Percentiles rank a stretch among this genome's conserved stretches.
Evolutionary conservation across 176 grass and related monocot species (phyloP).

Genomic region (Triticum timopheevii): DNA sequence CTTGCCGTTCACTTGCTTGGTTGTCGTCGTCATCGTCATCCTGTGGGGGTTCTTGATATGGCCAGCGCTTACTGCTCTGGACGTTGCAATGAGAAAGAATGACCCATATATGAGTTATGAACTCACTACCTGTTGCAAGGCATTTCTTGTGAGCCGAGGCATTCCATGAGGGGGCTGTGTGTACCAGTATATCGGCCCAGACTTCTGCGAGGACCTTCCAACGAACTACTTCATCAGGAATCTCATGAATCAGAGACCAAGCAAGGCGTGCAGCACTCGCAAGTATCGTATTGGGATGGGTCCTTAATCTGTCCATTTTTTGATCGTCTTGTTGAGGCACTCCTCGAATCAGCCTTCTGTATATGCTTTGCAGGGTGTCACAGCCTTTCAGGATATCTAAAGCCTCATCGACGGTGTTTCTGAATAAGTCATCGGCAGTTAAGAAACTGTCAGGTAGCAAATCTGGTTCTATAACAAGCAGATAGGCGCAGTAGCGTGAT

Average conservation of each 20-base stretch:
- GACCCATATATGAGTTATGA: not conserved
- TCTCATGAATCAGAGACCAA: not conserved
- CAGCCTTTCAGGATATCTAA: not conserved
- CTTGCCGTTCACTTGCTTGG: too few species aligned
- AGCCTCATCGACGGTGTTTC: not conserved
- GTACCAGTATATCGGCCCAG: not conserved
- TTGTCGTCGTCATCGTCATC: too few species aligned
- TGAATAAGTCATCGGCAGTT: not conserved
- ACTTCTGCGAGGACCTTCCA: not conserved
- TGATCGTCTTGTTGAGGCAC: fast-evolving
- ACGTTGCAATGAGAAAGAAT: not conserved
- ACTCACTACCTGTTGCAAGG: constrained; percentile 10
- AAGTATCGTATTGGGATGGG: not conserved
- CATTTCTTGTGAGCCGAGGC: not conserved
- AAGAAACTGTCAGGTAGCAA: constrained; percentile 12
- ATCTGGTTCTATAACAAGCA: not conserved
- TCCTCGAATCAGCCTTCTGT: not conserved
- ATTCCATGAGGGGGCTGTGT: not conserved
- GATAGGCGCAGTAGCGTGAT: constrained; percentile 1
- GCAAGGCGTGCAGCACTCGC: not conserved
- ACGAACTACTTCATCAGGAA: not conserved
- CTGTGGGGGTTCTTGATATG: too few species aligned
- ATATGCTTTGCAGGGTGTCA: constrained; percentile 3
- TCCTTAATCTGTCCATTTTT: not conserved
- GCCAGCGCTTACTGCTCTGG: not conserved